These are phyloP conservation scores for Xylariaceae sp. DNA, from an alignment of 2,329 filamentous ascomycete genomes.

Conservation along the genomic window DNA sequence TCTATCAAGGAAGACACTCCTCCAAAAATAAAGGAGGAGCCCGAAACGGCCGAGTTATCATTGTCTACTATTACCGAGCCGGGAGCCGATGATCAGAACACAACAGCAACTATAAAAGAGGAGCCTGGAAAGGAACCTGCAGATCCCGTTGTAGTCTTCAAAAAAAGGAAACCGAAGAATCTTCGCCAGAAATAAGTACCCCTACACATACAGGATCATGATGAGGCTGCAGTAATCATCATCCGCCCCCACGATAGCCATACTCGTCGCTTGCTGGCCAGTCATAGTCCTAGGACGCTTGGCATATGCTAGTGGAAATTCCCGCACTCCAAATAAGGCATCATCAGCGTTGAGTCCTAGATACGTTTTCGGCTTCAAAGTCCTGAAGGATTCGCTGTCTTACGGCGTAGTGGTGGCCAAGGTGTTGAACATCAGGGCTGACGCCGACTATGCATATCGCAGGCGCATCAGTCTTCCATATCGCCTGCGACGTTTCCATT, in stretches of 20 bases:
- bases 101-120: slow-evolving; percentile 26
- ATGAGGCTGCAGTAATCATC: neutral
- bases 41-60: slow-evolving; percentile 22
- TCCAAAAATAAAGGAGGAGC: slow-evolving; percentile 41
- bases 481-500: too few relatives aligned
- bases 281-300: neutral
- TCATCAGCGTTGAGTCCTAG: neutral
- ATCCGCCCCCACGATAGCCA: neutral
- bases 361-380: neutral
- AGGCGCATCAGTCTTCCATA: too few relatives aligned
- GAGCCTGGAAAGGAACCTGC: slow-evolving; percentile 29
- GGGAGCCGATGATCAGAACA: slow-evolving; percentile 1
- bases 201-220: neutral
- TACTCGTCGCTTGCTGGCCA: neutral
- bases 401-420: neutral
- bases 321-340: neutral
- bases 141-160: slow-evolving; percentile 61
- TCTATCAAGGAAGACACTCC: slow-evolving; percentile 27
- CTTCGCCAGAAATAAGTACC: slow-evolving; percentile 54
- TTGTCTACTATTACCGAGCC: slow-evolving; percentile 5
- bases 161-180: slow-evolving; percentile 70
- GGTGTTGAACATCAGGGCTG: neutral
- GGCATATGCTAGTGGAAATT: neutral
- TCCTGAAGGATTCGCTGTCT: neutral
- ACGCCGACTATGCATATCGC: too few relatives aligned